Conservation (phyloP, 2,329 filamentous ascomycete species). For the Arachnomyces sp. region DNA sequence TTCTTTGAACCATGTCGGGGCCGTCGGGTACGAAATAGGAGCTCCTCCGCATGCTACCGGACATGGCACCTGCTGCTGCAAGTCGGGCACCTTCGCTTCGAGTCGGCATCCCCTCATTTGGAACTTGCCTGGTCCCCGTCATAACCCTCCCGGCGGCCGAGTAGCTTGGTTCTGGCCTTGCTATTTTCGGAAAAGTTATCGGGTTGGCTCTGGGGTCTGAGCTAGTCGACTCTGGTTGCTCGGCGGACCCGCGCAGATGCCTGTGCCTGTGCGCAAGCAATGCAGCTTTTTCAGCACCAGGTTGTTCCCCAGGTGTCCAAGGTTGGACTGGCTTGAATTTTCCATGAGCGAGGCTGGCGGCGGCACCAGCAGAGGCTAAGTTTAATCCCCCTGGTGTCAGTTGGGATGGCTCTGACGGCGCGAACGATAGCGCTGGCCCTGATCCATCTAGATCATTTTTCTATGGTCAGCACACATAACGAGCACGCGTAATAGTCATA, state of each 20-base stretch:
- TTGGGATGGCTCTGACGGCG: conserved; percentile 56
- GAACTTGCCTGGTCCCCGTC: conserved; percentile 42
- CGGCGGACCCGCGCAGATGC: too few species aligned
- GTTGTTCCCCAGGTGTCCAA: conserved; percentile 56
- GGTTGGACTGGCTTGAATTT: conserved; percentile 56
- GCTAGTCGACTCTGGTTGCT: conserved; percentile 54
- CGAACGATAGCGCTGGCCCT: not conserved
- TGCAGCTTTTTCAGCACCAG: conserved; percentile 51
- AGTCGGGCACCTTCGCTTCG: conserved; percentile 57
- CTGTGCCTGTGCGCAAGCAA: conserved; percentile 51
- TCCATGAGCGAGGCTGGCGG: conserved; percentile 62
- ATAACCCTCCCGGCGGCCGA: conserved; percentile 65
- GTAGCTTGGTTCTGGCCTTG: not conserved
- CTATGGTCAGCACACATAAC: not conserved
- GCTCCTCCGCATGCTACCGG: conserved; percentile 46
- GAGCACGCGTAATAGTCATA: not conserved
- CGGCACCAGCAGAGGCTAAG: conserved; percentile 56
- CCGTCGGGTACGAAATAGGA: conserved; percentile 51
- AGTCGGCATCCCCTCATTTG: conserved; percentile 40
- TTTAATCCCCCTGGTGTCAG: conserved; percentile 56
- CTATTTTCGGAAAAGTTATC: conserved; percentile 39
- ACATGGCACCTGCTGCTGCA: conserved; percentile 67
- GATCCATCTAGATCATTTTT: not conserved
- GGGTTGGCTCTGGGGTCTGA: conserved; percentile 67
- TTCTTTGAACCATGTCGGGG: conserved; percentile 48